Evolutionary conservation across 495 filamentous ascomycete genomes (phyloP), one percentile per base, ranked within the genome.

Genomic region (Aspergillus indologenus): DNA sequence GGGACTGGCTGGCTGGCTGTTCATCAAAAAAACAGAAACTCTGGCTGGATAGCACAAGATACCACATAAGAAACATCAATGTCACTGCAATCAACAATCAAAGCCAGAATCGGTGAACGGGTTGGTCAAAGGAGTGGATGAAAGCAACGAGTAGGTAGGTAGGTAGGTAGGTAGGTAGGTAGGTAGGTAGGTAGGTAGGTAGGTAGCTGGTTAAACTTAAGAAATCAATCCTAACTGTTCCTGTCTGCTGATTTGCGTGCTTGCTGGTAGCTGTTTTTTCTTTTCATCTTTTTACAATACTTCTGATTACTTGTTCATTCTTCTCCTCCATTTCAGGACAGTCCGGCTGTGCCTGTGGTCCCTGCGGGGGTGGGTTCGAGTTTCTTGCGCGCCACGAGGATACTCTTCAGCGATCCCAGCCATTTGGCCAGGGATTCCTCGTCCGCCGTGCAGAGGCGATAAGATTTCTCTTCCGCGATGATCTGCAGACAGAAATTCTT

Each of bases 381-480:
- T 53, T 81, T 83, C 85, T 92, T 68, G 80, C 85, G 73, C 7
- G 71, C 70, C 53, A 72, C 72, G 46, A 97, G 74, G 56, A 96
- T 80, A 69, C 91, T 96, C 74, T 97, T 97, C 68, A 98, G 78
- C 1, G 90, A 89, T 0, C 95, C 94, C 2, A 98, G 78, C 78
- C 90, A 96, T 61, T 87, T 88, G 12, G 91, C 85, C 45, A 98
- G 76, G 19, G 81, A 75, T 62, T 96, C 92, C 73, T 98, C 94
- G 66, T 88, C 85, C 19, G 82, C 72, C 1, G 90, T 87, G 68
- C 89, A 94, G 59, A 96, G 92, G 43, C 90, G 86, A 60, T 93
- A 96, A 54, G 84, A 91, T 72, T 95, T 93, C 66, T 96, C 92
- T 62, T 96, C 93, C 47, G 89, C 89, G 73, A 98, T 96, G 65